Conservation (phyloP, 75 land plant species). For the Chamaecyparis obtusa region DNA sequence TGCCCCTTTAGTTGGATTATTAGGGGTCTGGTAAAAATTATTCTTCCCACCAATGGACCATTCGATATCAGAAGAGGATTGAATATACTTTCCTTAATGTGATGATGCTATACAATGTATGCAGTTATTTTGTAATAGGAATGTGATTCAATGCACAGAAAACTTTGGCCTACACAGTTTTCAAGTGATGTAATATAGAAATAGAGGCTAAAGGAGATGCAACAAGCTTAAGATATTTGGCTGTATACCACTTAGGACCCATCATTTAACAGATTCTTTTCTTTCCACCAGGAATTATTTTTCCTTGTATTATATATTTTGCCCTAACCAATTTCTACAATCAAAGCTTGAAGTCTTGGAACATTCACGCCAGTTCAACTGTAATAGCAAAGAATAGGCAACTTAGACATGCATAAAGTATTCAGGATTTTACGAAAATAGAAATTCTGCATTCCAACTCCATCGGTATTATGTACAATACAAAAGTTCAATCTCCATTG, state of each 20-base stretch:
- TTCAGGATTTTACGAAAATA: background rate
- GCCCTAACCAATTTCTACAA: background rate
- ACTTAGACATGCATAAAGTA: background rate
- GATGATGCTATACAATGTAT: background rate
- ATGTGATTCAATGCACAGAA: background rate
- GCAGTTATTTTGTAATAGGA: background rate
- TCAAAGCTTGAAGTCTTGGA: background rate
- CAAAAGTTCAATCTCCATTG: background rate
- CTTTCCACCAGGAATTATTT: background rate
- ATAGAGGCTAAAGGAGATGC: background rate
- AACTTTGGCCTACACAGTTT: background rate
- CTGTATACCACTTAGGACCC: background rate
- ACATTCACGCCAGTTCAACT: background rate
- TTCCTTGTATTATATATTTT: background rate
- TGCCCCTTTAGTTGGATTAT: background rate
- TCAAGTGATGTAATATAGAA: background rate
- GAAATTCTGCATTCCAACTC: background rate
- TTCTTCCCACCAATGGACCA: background rate
- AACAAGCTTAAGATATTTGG: background rate
- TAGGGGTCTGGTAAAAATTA: background rate
- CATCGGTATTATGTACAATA: background rate
- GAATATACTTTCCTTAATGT: background rate
- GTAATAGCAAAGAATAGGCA: background rate
- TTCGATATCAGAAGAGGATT: background rate
- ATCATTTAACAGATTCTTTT: background rate